Conservation (phyloP, 2,329 filamentous ascomycete genomes). For the Ophiosphaerella herpotricha region DNA sequence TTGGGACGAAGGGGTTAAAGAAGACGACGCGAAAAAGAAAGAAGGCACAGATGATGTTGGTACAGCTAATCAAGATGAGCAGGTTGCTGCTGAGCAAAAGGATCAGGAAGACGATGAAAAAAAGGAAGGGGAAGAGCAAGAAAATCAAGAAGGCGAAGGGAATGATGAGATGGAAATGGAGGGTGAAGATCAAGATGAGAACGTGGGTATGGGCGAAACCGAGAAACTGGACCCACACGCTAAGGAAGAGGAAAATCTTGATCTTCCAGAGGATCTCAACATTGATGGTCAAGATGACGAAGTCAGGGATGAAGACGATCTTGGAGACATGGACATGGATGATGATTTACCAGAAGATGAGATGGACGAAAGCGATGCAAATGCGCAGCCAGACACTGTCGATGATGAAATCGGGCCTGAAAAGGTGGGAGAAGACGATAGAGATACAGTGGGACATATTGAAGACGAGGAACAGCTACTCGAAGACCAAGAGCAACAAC, state of each 20-base stretch:
- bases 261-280: constrained; percentile 86
- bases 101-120: constrained; percentile 56
- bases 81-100: constrained; percentile 53
- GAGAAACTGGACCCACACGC: constrained; percentile 75
- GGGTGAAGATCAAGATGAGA: constrained; percentile 65
- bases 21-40: constrained; percentile 82
- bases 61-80: constrained; percentile 55
- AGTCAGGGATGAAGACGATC: constrained; percentile 58
- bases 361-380: constrained; percentile 38
- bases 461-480: constrained; percentile 50
- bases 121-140: constrained; percentile 65
- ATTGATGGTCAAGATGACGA: constrained; percentile 70
- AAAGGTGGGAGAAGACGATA: constrained; percentile 40
- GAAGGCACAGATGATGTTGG: constrained; percentile 64
- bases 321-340: constrained; percentile 44
- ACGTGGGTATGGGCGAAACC: constrained; percentile 67
- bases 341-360: constrained; percentile 42
- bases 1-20: constrained; percentile 86
- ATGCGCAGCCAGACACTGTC: constrained; percentile 33
- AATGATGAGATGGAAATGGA: constrained; percentile 56
- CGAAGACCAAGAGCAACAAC: constrained; percentile 52
- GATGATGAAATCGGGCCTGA: constrained; percentile 42
- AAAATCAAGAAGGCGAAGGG: constrained; percentile 64
- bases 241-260: constrained; percentile 79
- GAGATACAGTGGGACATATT: constrained; percentile 41